Conservation (phyloP, 75 land plant species). For the Sequoiadendron giganteum region DNA sequence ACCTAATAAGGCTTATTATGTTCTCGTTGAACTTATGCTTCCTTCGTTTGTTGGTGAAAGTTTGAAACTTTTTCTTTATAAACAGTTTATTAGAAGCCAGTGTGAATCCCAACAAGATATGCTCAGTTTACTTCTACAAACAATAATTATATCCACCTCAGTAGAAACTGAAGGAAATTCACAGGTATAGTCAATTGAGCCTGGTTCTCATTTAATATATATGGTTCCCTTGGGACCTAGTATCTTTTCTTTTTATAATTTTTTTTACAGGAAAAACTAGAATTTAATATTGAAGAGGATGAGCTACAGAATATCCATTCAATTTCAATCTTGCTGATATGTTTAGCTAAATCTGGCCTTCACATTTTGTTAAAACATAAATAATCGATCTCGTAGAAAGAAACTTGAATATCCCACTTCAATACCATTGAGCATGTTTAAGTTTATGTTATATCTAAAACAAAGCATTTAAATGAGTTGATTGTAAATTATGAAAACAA, state of each 20-base stretch:
- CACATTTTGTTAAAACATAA: not conserved
- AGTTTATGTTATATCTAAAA: not conserved
- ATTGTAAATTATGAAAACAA: not conserved
- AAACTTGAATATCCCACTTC: no score
- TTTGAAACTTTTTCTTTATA: conserved; percentile 63
- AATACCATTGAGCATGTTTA: not conserved
- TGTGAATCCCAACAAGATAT: conserved; percentile 47
- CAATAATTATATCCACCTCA: conserved; percentile 55
- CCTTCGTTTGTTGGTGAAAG: conserved; percentile 53
- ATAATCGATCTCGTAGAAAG: not conserved
- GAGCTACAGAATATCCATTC: not conserved
- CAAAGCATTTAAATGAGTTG: not conserved
- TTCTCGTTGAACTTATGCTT: not conserved
- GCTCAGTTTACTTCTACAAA: conserved; percentile 65
- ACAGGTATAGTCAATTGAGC: conserved; percentile 26
- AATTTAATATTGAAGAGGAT: not conserved
- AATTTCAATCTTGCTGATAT: not conserved
- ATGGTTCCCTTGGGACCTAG: not conserved
- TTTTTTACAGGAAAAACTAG: no score
- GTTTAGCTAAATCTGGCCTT: not conserved
- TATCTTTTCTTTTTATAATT: not conserved
- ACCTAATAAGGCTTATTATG: no score
- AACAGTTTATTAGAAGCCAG: conserved; percentile 60
- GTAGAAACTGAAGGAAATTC: conserved; percentile 25
- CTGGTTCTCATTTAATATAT: not conserved